These are phyloP conservation scores for Gymnopus androsaceus DNA, from an alignment of 1,284 basidiomycete genomes.

Conservation along the genomic window DNA sequence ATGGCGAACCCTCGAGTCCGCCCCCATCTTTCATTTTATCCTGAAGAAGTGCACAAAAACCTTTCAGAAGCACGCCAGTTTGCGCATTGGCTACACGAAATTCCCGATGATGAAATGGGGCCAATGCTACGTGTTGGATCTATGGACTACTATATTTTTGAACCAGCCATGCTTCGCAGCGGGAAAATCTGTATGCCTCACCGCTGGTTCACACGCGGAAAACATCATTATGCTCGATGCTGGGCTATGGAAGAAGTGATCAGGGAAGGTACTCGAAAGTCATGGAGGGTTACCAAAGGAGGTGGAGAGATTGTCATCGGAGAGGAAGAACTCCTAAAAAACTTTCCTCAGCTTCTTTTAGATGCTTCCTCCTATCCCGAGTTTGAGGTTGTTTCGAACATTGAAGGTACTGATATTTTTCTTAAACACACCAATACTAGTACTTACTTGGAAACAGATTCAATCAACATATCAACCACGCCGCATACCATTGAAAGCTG, in stretches of 20 bases:
- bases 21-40: slow-evolving; percentile 17
- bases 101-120: background rate
- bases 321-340: background rate
- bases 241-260: slow-evolving; percentile 1
- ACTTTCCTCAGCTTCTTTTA: background rate
- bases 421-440: background rate
- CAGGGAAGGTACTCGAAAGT: background rate
- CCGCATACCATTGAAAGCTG: background rate
- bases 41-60: slow-evolving; percentile 5
- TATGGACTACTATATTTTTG: slow-evolving; percentile 10
- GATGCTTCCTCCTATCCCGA: background rate
- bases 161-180: background rate
- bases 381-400: background rate
- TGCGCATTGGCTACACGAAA: slow-evolving; percentile 15
- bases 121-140: slow-evolving; percentile 13
- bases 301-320: background rate
- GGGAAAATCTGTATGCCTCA: slow-evolving; percentile 4
- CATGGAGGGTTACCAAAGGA: slow-evolving; percentile 9
- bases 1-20: slow-evolving; percentile 25
- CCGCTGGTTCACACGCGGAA: background rate
- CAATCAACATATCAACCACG: background rate
- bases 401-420: background rate
- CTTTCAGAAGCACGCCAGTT: slow-evolving; percentile 15
- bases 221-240: background rate
- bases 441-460: background rate